A percentile compares a stretch with the other conserved stretches of the same genome.
These are phyloP conservation scores for Hygrophoropsis aurantiaca DNA, from an alignment of 768 basidiomycete species.

Conservation along the genomic window DNA sequence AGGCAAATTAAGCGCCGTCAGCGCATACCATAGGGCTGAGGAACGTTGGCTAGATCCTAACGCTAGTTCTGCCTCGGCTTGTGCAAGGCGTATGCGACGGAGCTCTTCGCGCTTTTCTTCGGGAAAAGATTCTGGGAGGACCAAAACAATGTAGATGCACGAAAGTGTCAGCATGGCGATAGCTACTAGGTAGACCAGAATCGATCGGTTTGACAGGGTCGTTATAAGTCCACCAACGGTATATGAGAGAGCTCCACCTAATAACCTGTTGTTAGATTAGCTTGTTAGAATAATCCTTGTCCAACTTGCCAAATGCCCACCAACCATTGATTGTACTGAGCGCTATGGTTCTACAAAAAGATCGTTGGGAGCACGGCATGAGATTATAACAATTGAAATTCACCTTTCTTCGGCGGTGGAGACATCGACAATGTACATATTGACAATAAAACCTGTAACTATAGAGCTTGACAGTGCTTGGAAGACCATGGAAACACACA, in stretches of 20 bases:
- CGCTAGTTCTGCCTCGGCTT: background rate
- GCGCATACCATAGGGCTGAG: too few relatives aligned
- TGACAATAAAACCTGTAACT: slow-evolving; percentile 18
- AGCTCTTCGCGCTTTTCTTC: slow-evolving; percentile 22
- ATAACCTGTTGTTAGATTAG: background rate
- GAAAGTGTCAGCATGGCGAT: slow-evolving; percentile 10
- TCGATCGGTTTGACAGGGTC: slow-evolving; percentile 17
- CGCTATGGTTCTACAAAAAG: slow-evolving; percentile 18
- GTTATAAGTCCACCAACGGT: slow-evolving; percentile 29
- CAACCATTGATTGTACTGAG: slow-evolving; percentile 29
- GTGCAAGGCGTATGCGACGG: slow-evolving; percentile 4
- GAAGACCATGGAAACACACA: slow-evolving; percentile 18
- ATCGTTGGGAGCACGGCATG: too few relatives aligned
- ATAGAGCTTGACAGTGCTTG: slow-evolving; percentile 9
- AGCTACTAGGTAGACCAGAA: slow-evolving; percentile 21
- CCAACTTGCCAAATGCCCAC: slow-evolving; percentile 21
- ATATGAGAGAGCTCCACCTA: slow-evolving; percentile 27
- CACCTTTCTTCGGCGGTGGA: slow-evolving; percentile 24
- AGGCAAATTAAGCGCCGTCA: background rate
- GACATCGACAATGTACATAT: slow-evolving; percentile 29
- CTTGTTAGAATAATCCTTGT: background rate
- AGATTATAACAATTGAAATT: background rate
- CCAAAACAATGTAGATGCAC: slow-evolving; percentile 19
- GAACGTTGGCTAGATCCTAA: background rate
- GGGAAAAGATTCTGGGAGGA: slow-evolving; percentile 32